phyloP scores from a whole-genome alignment of 352 stramenopile genomes.

The Globisporangium irregulare region DNA sequence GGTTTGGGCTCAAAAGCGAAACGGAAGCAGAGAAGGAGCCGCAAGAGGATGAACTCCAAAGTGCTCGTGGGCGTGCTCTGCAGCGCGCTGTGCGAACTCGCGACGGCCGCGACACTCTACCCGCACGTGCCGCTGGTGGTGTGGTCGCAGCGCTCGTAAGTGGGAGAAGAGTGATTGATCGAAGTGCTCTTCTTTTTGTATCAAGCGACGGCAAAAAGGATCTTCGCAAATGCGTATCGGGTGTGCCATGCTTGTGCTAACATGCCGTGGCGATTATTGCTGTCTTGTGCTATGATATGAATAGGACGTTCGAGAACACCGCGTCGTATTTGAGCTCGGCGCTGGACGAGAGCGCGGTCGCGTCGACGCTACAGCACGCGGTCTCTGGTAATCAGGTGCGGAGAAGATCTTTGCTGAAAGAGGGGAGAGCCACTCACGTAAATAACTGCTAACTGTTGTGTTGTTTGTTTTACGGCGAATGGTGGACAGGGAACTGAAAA shows the following conservation, averaged over 20 bases:
- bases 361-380: constrained; percentile 24
- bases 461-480: not conserved
- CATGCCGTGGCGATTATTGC: not conserved
- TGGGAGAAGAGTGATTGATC: constrained; percentile 9
- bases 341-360: constrained; percentile 41
- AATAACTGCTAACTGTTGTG: not conserved
- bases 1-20: not conserved
- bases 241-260: not conserved
- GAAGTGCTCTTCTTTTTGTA: constrained; percentile 1
- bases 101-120: constrained; percentile 27
- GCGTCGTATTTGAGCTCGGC: constrained; percentile 47
- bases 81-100: constrained; percentile 23
- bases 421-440: too few relatives aligned
- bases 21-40: constrained; percentile 22
- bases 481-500: constrained; percentile 6
- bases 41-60: constrained; percentile 31
- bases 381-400: constrained; percentile 9
- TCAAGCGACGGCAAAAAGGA: not conserved
- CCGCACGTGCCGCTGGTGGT: constrained; percentile 59
- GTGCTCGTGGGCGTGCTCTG: constrained; percentile 18
- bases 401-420: not conserved
- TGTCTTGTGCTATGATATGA: not conserved
- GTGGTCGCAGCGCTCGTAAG: constrained; percentile 66
- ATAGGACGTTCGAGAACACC: constrained; percentile 41
- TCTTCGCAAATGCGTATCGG: not conserved